phyloP scores from a whole-genome alignment of 805 yeast species.

The Hyphopichia homilentoma region DNA sequence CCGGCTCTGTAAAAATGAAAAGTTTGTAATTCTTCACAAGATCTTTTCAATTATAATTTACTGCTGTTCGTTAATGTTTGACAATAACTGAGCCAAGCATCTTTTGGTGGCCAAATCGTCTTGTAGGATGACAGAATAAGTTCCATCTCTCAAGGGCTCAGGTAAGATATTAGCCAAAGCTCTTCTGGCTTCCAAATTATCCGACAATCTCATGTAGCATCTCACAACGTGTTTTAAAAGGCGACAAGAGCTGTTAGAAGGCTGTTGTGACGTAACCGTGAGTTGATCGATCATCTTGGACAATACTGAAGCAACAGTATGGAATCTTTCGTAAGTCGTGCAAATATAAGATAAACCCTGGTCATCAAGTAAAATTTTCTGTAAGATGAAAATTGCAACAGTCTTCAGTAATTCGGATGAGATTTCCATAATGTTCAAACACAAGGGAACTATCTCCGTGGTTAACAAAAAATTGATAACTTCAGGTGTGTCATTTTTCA shows the following conservation, averaged over 20 bases:
- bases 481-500: conserved; percentile 92
- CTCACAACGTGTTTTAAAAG: conserved; percentile 89
- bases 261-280: conserved; percentile 42
- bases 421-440: conserved; percentile 91
- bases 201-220: conserved; percentile 87
- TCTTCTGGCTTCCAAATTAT: conserved; percentile 85
- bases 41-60: too few relatives aligned
- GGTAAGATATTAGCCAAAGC: conserved; percentile 83
- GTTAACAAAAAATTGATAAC: conserved; percentile 87
- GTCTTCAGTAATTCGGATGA: conserved; percentile 93
- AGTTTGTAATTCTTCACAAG: too few relatives aligned
- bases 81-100: conserved; percentile 77
- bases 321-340: conserved; percentile 91
- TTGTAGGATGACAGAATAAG: conserved; percentile 71
- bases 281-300: conserved; percentile 86
- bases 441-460: conserved; percentile 95
- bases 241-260: conserved; percentile 61
- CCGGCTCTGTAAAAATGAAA: too few relatives aligned
- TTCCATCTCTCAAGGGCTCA: conserved; percentile 80
- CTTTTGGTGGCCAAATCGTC: conserved; percentile 88
- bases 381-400: conserved; percentile 94
- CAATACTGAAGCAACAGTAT: conserved; percentile 87
- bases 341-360: conserved; percentile 89
- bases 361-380: conserved; percentile 88
- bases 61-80: conserved; percentile 46